These are phyloP conservation scores for Dothiorella sarmentorum DNA, from an alignment of 2,329 filamentous ascomycete species.

Conservation along the genomic window DNA sequence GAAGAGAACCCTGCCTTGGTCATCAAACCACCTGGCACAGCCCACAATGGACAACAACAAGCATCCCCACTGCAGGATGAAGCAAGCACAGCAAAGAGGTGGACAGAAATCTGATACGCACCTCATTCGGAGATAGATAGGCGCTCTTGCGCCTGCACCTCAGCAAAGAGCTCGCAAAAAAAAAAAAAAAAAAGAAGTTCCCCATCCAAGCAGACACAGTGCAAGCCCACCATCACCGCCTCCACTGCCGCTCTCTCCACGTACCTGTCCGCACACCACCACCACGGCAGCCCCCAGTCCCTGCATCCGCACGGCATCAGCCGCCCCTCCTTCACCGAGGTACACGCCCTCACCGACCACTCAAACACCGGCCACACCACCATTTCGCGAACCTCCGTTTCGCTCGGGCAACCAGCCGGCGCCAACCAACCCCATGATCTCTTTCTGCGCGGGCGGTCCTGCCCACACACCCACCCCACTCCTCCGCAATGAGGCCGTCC, in stretches of 20 bases:
- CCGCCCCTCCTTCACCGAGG: background rate
- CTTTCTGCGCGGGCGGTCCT: background rate
- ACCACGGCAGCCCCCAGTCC: background rate
- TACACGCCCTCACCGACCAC: background rate
- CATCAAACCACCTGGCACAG: conserved; percentile 7
- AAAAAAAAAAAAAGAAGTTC: background rate
- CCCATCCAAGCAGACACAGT: background rate
- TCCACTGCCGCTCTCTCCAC: background rate
- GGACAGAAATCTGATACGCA: too few relatives aligned
- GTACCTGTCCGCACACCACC: background rate
- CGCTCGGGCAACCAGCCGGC: background rate
- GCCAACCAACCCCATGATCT: background rate
- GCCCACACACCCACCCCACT: background rate
- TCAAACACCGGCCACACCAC: background rate
- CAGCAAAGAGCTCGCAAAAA: background rate
- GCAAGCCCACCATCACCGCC: background rate
- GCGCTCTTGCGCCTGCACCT: too few relatives aligned
- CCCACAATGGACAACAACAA: background rate
- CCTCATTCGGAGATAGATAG: too few relatives aligned
- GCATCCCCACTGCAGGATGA: background rate
- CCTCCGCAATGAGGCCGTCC: conserved; percentile 3
- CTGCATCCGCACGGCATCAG: conserved; percentile 10
- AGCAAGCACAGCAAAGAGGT: too few relatives aligned
- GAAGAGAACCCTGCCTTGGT: background rate
- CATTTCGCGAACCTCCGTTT: background rate